Evolutionary conservation across 768 basidiomycete species (phyloP).

Genomic region (Leccinellum luteum): DNA sequence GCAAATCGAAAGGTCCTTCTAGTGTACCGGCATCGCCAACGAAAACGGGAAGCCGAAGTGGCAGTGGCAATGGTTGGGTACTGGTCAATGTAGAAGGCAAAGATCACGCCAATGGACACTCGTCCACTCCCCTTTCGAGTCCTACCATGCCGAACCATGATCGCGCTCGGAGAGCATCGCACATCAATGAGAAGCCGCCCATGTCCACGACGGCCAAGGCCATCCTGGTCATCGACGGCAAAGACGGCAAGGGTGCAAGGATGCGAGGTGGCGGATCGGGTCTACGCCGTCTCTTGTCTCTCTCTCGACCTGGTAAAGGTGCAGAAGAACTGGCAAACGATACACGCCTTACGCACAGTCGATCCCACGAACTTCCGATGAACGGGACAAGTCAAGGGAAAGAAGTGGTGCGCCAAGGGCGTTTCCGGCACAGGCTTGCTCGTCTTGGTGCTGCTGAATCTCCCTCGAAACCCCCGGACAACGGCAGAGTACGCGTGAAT

Average conservation of each 20-base stretch:
- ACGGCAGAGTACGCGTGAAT: slow-evolving; percentile 35
- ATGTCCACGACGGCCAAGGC: slow-evolving; percentile 57
- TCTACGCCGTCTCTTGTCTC: slow-evolving; percentile 31
- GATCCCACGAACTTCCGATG: slow-evolving; percentile 26
- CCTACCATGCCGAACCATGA: slow-evolving; percentile 31
- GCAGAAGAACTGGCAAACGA: slow-evolving; percentile 28
- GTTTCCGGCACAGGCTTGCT: slow-evolving; percentile 29
- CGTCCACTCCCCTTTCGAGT: slow-evolving; percentile 21
- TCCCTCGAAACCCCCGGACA: slow-evolving; percentile 31
- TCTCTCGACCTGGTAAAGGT: slow-evolving; percentile 31
- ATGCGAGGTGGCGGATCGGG: slow-evolving; percentile 30
- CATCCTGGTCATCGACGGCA: slow-evolving; percentile 58
- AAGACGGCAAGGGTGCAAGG: slow-evolving; percentile 39
- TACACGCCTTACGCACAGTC: slow-evolving; percentile 21
- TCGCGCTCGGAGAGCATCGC: slow-evolving; percentile 27
- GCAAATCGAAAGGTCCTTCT: slow-evolving; percentile 23
- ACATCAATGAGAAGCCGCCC: slow-evolving; percentile 27
- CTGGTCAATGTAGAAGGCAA: slow-evolving; percentile 58
- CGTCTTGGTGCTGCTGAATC: slow-evolving; percentile 30
- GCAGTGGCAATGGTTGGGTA: slow-evolving; percentile 60
- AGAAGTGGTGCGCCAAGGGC: slow-evolving; percentile 23
- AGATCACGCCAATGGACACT: slow-evolving; percentile 28
- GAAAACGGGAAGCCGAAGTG: slow-evolving; percentile 33
- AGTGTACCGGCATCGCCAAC: slow-evolving; percentile 31
- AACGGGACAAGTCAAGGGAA: slow-evolving; percentile 20